Conservation (phyloP, 371 early-diverging fungal species). For the Circinella minor region DNA sequence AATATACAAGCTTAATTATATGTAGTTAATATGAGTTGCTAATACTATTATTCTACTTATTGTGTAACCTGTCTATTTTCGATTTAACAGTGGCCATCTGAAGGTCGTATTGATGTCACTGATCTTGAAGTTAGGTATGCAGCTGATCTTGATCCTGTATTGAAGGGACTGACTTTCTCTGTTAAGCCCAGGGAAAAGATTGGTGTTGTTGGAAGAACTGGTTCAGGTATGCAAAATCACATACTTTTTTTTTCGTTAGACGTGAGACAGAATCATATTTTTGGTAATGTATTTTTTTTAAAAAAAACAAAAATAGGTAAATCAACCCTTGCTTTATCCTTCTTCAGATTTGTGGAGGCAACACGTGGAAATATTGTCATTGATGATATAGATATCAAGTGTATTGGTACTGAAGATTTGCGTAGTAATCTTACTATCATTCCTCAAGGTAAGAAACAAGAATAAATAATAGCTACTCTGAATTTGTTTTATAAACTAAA, state of each 20-base stretch:
- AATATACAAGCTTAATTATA: no score
- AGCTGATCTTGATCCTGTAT: conserved; percentile 60
- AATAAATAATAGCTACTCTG: background rate
- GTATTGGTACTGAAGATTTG: conserved; percentile 73
- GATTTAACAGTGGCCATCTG: conserved; percentile 59
- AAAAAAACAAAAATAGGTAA: conserved; percentile 45
- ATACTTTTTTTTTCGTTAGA: no score
- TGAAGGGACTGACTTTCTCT: conserved; percentile 58
- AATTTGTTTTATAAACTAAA: no score
- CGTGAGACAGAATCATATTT: no score
- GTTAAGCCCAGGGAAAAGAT: conserved; percentile 59
- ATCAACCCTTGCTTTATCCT: conserved; percentile 71
- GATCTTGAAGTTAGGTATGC: conserved; percentile 66
- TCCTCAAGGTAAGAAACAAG: conserved; percentile 55
- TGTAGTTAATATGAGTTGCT: no score
- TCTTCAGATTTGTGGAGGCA: conserved; percentile 80
- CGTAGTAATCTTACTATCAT: conserved; percentile 74
- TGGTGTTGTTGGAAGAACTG: conserved; percentile 74
- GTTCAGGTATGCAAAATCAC: conserved; percentile 43
- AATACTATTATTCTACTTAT: background rate
- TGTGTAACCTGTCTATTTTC: no score
- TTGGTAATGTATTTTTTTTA: no score
- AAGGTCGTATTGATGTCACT: conserved; percentile 65
- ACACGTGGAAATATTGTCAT: conserved; percentile 69
- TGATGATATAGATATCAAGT: conserved; percentile 76